Base-by-base conservation (phyloP, 805 yeast genomes). In the Wickerhamiella domercqiae region DNA sequence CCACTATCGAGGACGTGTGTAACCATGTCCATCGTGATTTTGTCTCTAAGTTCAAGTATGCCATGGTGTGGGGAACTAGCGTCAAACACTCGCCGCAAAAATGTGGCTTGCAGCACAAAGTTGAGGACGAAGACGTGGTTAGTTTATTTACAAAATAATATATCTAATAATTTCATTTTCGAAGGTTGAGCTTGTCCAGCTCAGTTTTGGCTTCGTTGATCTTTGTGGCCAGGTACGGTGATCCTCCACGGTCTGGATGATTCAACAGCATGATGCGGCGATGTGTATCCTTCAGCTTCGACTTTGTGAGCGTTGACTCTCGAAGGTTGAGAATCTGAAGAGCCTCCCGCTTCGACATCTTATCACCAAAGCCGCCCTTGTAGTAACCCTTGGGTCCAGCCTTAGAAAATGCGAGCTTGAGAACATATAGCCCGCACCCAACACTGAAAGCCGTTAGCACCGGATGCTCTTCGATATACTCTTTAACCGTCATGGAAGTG, bases 61-160 rank as follows among this genome's bases (percentile, higher is more conserved):
- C 97, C 0, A 60, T 84, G 51, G 95, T 87, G 4, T 87, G 97
- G 96, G 98, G 98, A 0, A 74, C 86, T 1, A 77, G 93, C 34
- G 79, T 96, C 5, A 90, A 90, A 56, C 94, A 83, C 54, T 81
- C 87, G 25, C 97, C 97, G 3, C 98, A 87, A 54, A 87, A 87
- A 54, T 87, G 97, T 65, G 97, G 98, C 0, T 63, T 87, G 40
- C 70, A 55, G 44, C 98, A 87, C 55, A 63, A 64, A 26, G 77
- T 90, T 11, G 73, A 80, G 48, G 97, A 87, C 54, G 96, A 86
- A 54, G 98, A 87, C 55, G 98, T 87, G 14, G 87, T 90, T 17
- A 77, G 90, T 36, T 73, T 87, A 40, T 83, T 87, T 35, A 74
- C 95, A 16, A 87, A 84, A 61, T 84, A 65, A 20, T 4, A 14